Base-by-base conservation (phyloP, 139 green algal species). In the Auxenochlorella pyrenoidosa region DNA sequence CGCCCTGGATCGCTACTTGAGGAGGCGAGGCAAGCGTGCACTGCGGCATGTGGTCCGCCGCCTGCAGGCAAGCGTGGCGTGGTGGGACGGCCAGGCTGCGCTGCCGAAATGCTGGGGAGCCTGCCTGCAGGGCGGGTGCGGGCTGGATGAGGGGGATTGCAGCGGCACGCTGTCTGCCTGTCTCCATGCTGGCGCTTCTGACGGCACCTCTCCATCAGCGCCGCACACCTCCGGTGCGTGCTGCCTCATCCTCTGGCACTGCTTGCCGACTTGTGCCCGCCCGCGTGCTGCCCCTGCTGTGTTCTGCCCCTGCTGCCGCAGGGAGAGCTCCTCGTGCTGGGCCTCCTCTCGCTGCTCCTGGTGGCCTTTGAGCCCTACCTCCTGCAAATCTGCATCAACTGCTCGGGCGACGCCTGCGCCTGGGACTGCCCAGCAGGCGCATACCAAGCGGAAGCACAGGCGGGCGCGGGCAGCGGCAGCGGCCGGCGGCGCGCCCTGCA, bases 321-420 rank as follows among this genome's bases (percentile, higher is more conserved):
- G 76, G 51, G 76, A 0, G 89, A 92, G 87, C 66, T 92, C 16
- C 84, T 91, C 1, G 83, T 88, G 22, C 82, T 92, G 10, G 89
- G 89, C 15, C 75, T 92, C 15, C 82, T 92, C 12, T 92, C 89
- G 32, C 75, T 92, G 21, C 21, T 92, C 36, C 83, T 92, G 32
- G 79, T 89, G 10, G 89, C 75, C 24, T 75, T 84, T 44, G 82
- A 92, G 79, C 32, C 51, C 19, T 91, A 88, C 76, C 66, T 91
- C 26, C 68, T 91, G 1, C 41, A 79, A 28, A 90, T 90, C 51
- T 91, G 88, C 75, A 81, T 91, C 40, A 21, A 41, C 5, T 83
- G 65, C 51, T 72, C 32, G 32, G 58, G 43, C n/a, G 24, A n/a
- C 65, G 22, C 34, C 21, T 78, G 72, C 81, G 36, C 16, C 28